Evolutionary conservation across 1,139 yeast genomes (phyloP).

Genomic region (Kodamaea sp.): DNA sequence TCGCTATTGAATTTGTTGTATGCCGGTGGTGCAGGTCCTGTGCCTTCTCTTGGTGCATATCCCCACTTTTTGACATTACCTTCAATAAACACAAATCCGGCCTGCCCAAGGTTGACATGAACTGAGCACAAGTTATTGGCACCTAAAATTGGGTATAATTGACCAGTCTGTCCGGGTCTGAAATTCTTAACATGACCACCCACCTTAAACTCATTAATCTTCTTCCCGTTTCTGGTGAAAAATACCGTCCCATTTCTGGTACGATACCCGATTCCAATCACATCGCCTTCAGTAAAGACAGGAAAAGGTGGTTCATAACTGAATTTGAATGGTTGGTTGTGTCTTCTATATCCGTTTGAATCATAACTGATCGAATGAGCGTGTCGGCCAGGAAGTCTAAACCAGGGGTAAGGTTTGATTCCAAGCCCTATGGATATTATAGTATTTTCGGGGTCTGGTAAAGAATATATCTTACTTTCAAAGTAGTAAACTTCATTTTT

Average conservation of each 20-base stretch:
- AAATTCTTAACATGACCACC: constrained; percentile 67
- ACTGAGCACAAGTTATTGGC: constrained; percentile 53
- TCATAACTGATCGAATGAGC: constrained; percentile 52
- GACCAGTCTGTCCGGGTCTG: constrained; percentile 39
- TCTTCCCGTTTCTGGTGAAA: constrained; percentile 71
- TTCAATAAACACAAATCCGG: constrained; percentile 60
- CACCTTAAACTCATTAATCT: constrained; percentile 60
- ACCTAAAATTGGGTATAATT: constrained; percentile 53
- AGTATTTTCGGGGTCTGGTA: constrained; percentile 58
- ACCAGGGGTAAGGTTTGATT: constrained; percentile 58
- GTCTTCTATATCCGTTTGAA: constrained; percentile 53
- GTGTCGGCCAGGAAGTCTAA: constrained; percentile 59
- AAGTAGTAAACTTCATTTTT: constrained; percentile 88
- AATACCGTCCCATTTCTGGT: constrained; percentile 62
- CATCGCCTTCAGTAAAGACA: constrained; percentile 55
- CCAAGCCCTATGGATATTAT: constrained; percentile 48
- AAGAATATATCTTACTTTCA: constrained; percentile 65
- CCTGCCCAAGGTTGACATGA: constrained; percentile 59
- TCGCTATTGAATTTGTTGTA: constrained; percentile 57
- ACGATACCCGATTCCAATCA: constrained; percentile 66
- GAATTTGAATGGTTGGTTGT: constrained; percentile 51
- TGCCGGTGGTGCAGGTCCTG: constrained; percentile 64
- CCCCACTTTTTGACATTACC: constrained; percentile 67
- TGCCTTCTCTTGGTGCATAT: constrained; percentile 61
- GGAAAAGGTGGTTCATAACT: constrained; percentile 47